phyloP scores from a whole-genome alignment of 306 rosid species.

The Luffa acutangula region DNA sequence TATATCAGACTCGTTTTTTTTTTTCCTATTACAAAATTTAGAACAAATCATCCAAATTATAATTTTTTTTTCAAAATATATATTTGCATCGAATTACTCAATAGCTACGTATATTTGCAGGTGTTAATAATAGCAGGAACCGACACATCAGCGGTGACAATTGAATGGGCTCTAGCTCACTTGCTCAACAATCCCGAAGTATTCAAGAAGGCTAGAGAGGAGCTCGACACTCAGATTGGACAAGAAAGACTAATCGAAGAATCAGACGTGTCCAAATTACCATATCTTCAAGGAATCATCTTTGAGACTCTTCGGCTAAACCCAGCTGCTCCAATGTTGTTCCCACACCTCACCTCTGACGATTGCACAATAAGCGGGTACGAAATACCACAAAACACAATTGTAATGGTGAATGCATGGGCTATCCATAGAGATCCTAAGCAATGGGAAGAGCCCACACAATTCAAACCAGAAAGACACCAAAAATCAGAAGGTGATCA shows the following conservation, averaged over 20 bases:
- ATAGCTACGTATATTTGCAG: background rate
- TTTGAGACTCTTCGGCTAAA: conserved; percentile 22
- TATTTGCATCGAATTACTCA: background rate
- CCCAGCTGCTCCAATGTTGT: conserved; percentile 21
- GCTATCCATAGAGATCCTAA: conserved; percentile 28
- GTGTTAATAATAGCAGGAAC: conserved; percentile 17
- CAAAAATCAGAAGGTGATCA: background rate
- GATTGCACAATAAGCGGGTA: conserved; percentile 12
- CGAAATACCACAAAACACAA: conserved; percentile 20
- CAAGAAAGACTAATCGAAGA: conserved; percentile 18
- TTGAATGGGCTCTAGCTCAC: conserved; percentile 24
- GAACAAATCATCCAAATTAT: too few species aligned
- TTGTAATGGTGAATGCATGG: conserved; percentile 26
- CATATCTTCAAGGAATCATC: conserved; percentile 22
- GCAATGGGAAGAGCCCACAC: conserved; percentile 17
- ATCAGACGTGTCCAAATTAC: conserved; percentile 13
- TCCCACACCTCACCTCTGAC: conserved; percentile 18
- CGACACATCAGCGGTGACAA: conserved; percentile 19
- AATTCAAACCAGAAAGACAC: conserved; percentile 23
- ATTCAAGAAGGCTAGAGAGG: conserved; percentile 15
- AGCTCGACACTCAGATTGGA: conserved; percentile 14
- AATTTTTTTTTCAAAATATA: too few species aligned
- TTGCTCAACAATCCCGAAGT: conserved; percentile 20
- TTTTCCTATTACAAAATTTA: too few species aligned
- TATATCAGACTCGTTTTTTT: too few species aligned